A percentile compares a stretch with the other conserved stretches of the same genome.
Evolutionary conservation across 2,329 filamentous ascomycete genomes (phyloP).

Genomic region (Leptographium procerum): DNA sequence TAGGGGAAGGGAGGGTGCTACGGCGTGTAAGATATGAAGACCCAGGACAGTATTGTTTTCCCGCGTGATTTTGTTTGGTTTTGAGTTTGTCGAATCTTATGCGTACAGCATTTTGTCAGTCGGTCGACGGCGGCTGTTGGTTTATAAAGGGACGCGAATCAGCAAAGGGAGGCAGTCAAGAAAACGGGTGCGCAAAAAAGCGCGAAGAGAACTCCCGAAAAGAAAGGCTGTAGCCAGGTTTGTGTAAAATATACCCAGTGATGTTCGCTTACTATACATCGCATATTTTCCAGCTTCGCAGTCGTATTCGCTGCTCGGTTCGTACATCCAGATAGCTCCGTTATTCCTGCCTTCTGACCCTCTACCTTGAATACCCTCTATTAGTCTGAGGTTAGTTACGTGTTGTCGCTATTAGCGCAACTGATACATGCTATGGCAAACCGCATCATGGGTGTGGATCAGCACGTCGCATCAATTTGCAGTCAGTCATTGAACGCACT

Average conservation of each 20-base stretch:
- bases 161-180: background rate
- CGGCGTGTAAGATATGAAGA: background rate
- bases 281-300: background rate
- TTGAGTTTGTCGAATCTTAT: background rate
- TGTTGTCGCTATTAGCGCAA: no score
- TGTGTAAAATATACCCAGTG: background rate
- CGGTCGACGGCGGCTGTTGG: background rate
- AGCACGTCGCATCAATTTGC: no score
- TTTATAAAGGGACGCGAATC: background rate
- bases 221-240: background rate
- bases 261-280: background rate
- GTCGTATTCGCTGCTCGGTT: background rate
- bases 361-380: no score
- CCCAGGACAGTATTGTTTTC: background rate
- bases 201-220: background rate
- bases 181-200: background rate
- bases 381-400: no score
- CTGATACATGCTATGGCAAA: no score
- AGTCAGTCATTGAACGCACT: no score
- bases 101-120: background rate
- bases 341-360: no score
- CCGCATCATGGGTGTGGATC: no score
- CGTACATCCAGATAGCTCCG: background rate
- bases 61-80: background rate
- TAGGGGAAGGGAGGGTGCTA: background rate